A percentile compares a stretch with the other conserved stretches of the same genome.
Evolutionary conservation across 345 rosid genomes (phyloP).

Genomic region (Alliaria petiolata): DNA sequence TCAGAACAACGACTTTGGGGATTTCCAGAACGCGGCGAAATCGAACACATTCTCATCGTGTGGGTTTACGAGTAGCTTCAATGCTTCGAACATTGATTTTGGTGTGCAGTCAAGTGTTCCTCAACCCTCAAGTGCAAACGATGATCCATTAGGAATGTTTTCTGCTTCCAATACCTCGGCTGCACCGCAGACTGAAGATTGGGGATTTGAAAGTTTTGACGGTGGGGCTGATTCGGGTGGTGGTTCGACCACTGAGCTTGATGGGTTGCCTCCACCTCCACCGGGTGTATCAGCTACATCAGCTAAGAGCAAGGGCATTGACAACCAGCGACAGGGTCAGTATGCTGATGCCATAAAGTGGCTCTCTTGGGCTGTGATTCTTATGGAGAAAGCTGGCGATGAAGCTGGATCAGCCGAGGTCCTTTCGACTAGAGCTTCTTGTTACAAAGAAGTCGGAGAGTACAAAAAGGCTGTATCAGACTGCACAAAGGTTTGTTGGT

Average conservation of each 20-base stretch:
- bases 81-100: too few relatives aligned
- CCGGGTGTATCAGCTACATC: constrained; percentile 68
- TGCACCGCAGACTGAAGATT: constrained; percentile 55
- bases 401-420: constrained; percentile 51
- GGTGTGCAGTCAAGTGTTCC: constrained; percentile 46
- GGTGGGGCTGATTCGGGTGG: too few relatives aligned
- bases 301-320: constrained; percentile 86
- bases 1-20: constrained; percentile 45
- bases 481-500: constrained; percentile 66
- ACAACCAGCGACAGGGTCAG: constrained; percentile 88
- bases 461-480: constrained; percentile 98
- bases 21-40: constrained; percentile 49
- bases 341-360: constrained; percentile 97
- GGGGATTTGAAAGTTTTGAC: constrained; percentile 79
- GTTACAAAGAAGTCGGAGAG: constrained; percentile 99
- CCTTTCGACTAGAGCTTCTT: constrained; percentile 85
- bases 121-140: constrained; percentile 37
- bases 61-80: constrained; percentile 49
- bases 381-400: constrained; percentile 70
- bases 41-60: constrained; percentile 35
- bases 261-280: constrained; percentile 97
- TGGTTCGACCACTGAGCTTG: constrained; percentile 82
- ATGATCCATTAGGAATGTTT: constrained; percentile 65
- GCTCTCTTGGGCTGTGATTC: constrained; percentile 96
- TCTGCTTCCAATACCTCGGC: constrained; percentile 43